Evolutionary conservation across 2,329 filamentous ascomycete genomes (phyloP).

Genomic region (Zymoseptoria ardabiliae): DNA sequence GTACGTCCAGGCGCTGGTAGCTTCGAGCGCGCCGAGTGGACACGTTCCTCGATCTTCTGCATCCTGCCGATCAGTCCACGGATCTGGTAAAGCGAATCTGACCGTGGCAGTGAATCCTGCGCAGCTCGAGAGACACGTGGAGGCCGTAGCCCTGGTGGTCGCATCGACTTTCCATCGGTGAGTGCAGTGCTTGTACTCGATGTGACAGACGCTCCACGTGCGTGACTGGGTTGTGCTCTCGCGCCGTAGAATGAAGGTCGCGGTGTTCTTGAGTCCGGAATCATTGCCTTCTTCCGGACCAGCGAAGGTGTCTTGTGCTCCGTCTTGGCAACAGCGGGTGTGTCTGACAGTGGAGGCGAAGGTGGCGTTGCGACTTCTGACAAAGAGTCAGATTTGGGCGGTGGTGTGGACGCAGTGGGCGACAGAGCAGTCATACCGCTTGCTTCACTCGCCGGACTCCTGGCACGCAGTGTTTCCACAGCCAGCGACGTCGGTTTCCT

Average conservation of each 20-base stretch:
- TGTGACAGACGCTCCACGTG: constrained; percentile 51
- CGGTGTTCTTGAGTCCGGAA: constrained; percentile 48
- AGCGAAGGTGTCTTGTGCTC: constrained; percentile 36
- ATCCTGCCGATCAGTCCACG: constrained; percentile 91
- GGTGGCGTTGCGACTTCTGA: constrained; percentile 74
- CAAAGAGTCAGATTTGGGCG: constrained; percentile 58
- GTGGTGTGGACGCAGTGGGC: constrained; percentile 81
- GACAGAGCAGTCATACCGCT: constrained; percentile 74
- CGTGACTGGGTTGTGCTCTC: constrained; percentile 42
- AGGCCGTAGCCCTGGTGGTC: constrained; percentile 41
- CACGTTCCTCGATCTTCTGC: constrained; percentile 89
- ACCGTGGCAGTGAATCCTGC: constrained; percentile 44
- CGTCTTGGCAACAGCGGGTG: constrained; percentile 50
- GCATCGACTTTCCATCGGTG: constrained; percentile 23
- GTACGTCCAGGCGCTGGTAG: constrained; percentile 78
- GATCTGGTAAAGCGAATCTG: constrained; percentile 81
- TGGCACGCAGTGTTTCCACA: constrained; percentile 37
- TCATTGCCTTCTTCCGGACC: constrained; percentile 27
- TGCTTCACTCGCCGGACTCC: constrained; percentile 44
- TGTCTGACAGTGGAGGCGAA: constrained; percentile 88
- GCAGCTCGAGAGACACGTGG: constrained; percentile 18
- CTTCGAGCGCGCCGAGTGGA: constrained; percentile 85
- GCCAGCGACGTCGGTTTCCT: constrained; percentile 45
- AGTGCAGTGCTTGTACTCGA: constrained; percentile 21
- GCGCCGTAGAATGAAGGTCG: constrained; percentile 39